phyloP scores from a whole-genome alignment of 305 asterid species.

The Petunia hybrid region DNA sequence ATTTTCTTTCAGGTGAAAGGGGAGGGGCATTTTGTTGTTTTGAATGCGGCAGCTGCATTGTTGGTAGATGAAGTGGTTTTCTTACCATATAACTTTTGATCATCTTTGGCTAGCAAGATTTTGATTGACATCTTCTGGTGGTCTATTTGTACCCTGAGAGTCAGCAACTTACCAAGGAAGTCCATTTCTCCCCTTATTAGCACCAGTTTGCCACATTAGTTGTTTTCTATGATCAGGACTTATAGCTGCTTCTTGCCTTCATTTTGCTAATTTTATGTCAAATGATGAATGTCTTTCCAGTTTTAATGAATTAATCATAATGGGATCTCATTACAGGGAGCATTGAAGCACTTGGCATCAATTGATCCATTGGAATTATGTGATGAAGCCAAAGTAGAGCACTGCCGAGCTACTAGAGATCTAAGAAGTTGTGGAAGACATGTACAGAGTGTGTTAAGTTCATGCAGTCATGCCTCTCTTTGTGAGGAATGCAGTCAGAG shows the following conservation, averaged over 20 bases:
- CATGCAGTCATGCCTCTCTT: constrained; percentile 92
- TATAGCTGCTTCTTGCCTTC: constrained; percentile 8
- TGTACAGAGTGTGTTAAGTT: constrained; percentile 70
- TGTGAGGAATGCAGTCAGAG: constrained; percentile 96
- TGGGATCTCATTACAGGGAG: constrained; percentile 59
- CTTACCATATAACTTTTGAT: background rate
- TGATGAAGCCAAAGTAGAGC: constrained; percentile 94
- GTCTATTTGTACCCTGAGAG: background rate
- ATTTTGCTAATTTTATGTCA: constrained; percentile 14
- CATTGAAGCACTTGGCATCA: constrained; percentile 77
- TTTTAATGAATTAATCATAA: background rate
- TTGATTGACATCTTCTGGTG: constrained; percentile 2
- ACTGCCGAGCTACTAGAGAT: constrained; percentile 95
- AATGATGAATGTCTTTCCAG: constrained; percentile 1
- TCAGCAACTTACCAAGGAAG: constrained; percentile 22
- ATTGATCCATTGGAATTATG: constrained; percentile 86
- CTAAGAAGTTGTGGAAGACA: constrained; percentile 87
- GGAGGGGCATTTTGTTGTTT: background rate
- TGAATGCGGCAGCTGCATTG: background rate
- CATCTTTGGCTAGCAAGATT: background rate
- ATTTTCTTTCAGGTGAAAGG: background rate
- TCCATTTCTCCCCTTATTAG: background rate
- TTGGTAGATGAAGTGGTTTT: background rate
- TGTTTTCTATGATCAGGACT: constrained; percentile 7
- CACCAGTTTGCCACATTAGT: constrained; percentile 17